Conservation (phyloP, 2,329 filamentous ascomycete species). For the Calycina herbarum region DNA sequence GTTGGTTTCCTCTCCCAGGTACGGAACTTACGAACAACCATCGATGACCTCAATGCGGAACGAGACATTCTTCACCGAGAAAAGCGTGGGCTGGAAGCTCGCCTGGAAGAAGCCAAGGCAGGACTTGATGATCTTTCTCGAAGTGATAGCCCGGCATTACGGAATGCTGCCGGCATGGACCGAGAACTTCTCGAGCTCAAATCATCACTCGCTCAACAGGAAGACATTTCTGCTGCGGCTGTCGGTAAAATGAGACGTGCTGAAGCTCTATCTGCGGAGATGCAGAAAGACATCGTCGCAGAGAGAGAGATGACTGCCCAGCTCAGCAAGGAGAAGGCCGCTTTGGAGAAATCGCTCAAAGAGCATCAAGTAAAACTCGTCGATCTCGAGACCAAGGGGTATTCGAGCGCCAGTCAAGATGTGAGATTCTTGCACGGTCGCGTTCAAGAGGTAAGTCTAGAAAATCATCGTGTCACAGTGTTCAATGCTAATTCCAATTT, state of each 20-base stretch:
- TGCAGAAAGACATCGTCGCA: slow-evolving; percentile 86
- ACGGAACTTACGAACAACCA: slow-evolving; percentile 74
- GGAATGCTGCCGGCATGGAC: slow-evolving; percentile 85
- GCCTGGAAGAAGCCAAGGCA: slow-evolving; percentile 82
- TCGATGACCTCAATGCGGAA: slow-evolving; percentile 84
- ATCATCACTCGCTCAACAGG: slow-evolving; percentile 83
- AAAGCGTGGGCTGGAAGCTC: slow-evolving; percentile 83
- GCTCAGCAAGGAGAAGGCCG: slow-evolving; percentile 86
- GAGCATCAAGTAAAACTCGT: slow-evolving; percentile 88
- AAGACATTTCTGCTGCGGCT: slow-evolving; percentile 87
- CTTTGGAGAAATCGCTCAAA: slow-evolving; percentile 84
- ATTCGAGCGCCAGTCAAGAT: slow-evolving; percentile 90
- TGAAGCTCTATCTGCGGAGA: slow-evolving; percentile 81
- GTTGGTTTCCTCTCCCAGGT: slow-evolving; percentile 89
- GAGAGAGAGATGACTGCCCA: slow-evolving; percentile 81
- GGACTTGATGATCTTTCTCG: slow-evolving; percentile 85
- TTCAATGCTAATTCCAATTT: slow-evolving; percentile 35
- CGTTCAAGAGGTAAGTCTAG: slow-evolving; percentile 80
- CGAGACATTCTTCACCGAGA: slow-evolving; percentile 82
- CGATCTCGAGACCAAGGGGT: slow-evolving; percentile 95
- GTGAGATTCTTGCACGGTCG: slow-evolving; percentile 92
- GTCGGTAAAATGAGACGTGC: slow-evolving; percentile 97
- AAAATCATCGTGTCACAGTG: slow-evolving; percentile 18
- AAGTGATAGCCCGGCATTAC: slow-evolving; percentile 82
- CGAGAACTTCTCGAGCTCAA: slow-evolving; percentile 88